Evolutionary conservation across 352 stramenopile genomes (phyloP), one percentile per base, ranked within the genome.

Genomic region (Phytopythium boreale): DNA sequence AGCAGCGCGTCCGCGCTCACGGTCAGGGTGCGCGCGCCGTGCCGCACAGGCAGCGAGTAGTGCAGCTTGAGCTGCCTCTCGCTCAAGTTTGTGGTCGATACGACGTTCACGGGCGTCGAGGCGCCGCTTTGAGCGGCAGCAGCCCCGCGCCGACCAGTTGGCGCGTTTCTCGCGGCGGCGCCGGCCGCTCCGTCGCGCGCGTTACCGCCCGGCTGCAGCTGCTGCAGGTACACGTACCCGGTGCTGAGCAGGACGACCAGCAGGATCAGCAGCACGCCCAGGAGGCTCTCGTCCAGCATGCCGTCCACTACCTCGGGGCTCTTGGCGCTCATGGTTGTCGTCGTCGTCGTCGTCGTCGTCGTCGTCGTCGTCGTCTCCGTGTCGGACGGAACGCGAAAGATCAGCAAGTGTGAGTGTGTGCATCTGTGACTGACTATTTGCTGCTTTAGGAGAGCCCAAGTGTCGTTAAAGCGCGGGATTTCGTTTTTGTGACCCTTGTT

Each of bases 161-260:
- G 37, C 5, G n/a, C 63, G 6, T 53, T 31, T 9, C 66, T 59
- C 7, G 46, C 27, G 43, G 60, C n/a, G n/a, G n/a, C n/a, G n/a
- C n/a, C 61, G 26, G 36, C 31, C 50, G 53, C 31, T 36, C 4
- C 31, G 31, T 36, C 31, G 4, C 31, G 31, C 31, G 31, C 31
- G 4, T 3, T 51, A 36, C 62, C 43, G 49, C 53, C 67, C 41
- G 72, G 59, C n/a, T 77, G 79, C 62, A 84, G 66, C 66, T 88
- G 82, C 69, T 90, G 82, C 19, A 88, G 47, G 59, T 88, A 89
- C 15, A 92, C 77, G 70, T 92, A 92, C 51, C 84, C 85, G 0
- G 84, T 90, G 64, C 80, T 87, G 37, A 90, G 67, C 67, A 90
- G 72, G 39, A 92, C 72, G 12, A 90, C 76, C 34, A 92, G 75